Base-by-base conservation (phyloP, 805 yeast genomes). In the Candida silvatica region DNA sequence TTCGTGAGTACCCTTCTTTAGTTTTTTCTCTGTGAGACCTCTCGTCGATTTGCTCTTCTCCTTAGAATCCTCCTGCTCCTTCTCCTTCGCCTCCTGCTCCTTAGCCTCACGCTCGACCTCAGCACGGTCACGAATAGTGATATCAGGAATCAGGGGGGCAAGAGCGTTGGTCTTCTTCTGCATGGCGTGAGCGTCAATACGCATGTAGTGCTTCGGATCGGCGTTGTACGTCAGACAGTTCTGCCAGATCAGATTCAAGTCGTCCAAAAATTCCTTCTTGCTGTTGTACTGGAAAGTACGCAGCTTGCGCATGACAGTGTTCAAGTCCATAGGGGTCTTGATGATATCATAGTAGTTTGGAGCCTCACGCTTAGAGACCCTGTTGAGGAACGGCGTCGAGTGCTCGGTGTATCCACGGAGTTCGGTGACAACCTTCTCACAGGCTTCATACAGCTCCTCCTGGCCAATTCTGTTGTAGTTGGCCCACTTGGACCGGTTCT, bases 401-500 rank as follows among this genome's bases (percentile, higher is more conserved):
- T 92, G 97, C 51, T 92, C 97, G 0, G 98, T 90, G 46, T 81
- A 85, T 5, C 90, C 84, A 51, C 98, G 70, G 22, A 92, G 62
- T 48, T 92, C 97, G 43, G 79, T 62, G 0, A 90, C 88, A 1
- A 92, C 98, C 51, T 87, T 88, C 48, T 92, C 99, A 49, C 97
- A 90, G 0, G 97, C 95, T 47, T 94, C 98, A 51, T 92, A 92
- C 17, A 92, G 68, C 55, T 94, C 99, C 53, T 92, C 99, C 59
- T 92, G 99, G 5, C 99, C 99, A 29, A 92, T 78, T 41, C 83
- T 70, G 38, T 88, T 95, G 52, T 92, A 97, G 38, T 84, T 84
- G 6, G 97, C 94, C 99, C 98, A 92, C 59, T 92, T 92, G 0
- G 97, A 94, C 39, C 97, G 66, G 52, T 88, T 90, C 48, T 88